Evolutionary conservation across 208 protist genomes (phyloP), one percentile per base, ranked within the genome.

Genomic region (Sergeia podlipaevii): DNA sequence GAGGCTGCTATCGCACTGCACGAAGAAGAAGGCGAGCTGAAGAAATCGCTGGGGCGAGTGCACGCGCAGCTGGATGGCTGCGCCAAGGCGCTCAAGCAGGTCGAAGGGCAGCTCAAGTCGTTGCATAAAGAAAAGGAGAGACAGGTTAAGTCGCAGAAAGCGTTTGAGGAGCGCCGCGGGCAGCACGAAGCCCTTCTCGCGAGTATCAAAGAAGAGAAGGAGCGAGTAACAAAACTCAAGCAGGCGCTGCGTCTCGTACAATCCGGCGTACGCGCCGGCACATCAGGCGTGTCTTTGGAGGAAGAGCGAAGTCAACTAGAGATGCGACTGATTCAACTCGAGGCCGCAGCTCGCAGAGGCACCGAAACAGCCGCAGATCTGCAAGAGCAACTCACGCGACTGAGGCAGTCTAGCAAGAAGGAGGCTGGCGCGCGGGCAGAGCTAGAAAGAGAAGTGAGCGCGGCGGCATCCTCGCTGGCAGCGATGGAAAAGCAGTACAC

Each of bases 181-280:
- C 53, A 60, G 46, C 72, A 70, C 44, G 70, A 80, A 15, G 41
- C 18, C 10, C 60, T 85, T 6, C 62, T 93, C 2, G 44, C 77
- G 46, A 27, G 75, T 6, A 76, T 96, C 37, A 60, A 58, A 39
- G 76, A 80, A 15, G 52, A 74, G 3, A 58, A 60, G 28, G 63
- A 68, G 4, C 68, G 76, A 20, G 70, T 91, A 18, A 59, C 76
- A 5, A 74, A 85, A 26, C 62, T 94, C n/a, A 80, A 83, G 61
- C 65, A 72, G 18, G 67, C 74, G 3, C 67, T 96, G 26, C 74
- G 87, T 54, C 71, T 96, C 8, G 55, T 87, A 20, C 66, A 80
- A 30, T 83, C 82, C 18, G 89, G 89, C 30, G 82, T 96, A 21
- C 74, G 77, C 30, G 89, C 80, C 4, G 84, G 83, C n/a, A 60